Percentiles rank a stretch among this genome's conserved stretches.
These are phyloP conservation scores for Marasmius fiardii DNA, from an alignment of 1,284 basidiomycete genomes.

Conservation along the genomic window DNA sequence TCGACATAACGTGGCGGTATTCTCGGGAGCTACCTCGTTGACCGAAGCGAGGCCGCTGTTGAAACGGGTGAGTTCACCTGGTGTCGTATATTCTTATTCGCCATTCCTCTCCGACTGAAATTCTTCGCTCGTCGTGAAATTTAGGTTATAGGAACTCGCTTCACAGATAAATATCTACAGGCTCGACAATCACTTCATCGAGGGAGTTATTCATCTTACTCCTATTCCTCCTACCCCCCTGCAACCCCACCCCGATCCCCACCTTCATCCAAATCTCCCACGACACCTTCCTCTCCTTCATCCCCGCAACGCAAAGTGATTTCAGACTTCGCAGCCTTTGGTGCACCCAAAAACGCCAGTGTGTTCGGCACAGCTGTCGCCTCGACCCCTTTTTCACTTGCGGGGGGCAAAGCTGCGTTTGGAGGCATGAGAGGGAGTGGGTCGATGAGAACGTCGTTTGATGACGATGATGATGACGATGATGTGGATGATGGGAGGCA, in stretches of 20 bases:
- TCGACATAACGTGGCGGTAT: conserved; percentile 86
- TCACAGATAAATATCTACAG: conserved; percentile 91
- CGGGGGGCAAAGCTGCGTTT: conserved; percentile 78
- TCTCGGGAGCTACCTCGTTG: conserved; percentile 74
- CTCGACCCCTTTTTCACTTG: conserved; percentile 73
- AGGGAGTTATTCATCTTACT: conserved; percentile 36
- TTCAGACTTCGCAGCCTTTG: conserved; percentile 86
- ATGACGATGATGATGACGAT: conserved; percentile 61
- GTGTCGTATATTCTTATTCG: background rate
- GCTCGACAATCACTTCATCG: conserved; percentile 61
- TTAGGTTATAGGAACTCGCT: conserved; percentile 87
- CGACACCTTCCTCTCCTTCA: conserved; percentile 31
- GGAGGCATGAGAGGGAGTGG: conserved; percentile 58
- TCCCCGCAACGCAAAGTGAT: conserved; percentile 80
- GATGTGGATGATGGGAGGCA: conserved; percentile 63
- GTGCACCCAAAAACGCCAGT: conserved; percentile 69
- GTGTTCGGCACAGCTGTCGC: conserved; percentile 81
- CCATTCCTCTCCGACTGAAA: background rate
- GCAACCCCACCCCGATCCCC: conserved; percentile 45
- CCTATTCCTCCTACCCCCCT: conserved; percentile 50
- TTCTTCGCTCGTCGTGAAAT: background rate
- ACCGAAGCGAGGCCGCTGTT: conserved; percentile 77
- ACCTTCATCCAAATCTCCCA: conserved; percentile 30
- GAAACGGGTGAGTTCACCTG: conserved; percentile 61
- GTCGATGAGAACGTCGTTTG: conserved; percentile 34